A percentile compares a stretch with the other conserved stretches of the same genome.
Conservation (phyloP, 352 stramenopile genomes). For the Globisporangium megalacanthum region DNA sequence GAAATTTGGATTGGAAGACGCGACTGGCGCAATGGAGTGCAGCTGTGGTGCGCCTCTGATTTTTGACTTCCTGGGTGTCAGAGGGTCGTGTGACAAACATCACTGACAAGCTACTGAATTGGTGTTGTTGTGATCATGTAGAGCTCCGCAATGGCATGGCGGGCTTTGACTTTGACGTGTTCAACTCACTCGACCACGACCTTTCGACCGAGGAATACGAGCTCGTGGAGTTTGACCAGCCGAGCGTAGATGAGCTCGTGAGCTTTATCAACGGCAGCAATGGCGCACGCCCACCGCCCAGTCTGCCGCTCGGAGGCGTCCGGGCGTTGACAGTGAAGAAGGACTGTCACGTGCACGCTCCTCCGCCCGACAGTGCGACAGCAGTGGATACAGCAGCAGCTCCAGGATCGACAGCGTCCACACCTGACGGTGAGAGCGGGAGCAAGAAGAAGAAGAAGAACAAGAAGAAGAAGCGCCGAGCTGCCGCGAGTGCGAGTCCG, state of each 20-base stretch:
- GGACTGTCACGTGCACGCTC: slow-evolving; percentile 10
- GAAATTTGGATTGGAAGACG: slow-evolving; percentile 72
- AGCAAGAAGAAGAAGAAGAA: slow-evolving; percentile 21
- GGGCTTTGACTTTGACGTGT: slow-evolving; percentile 76
- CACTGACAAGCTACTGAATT: background rate
- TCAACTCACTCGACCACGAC: slow-evolving; percentile 72
- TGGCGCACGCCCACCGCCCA: slow-evolving; percentile 5
- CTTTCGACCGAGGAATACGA: slow-evolving; percentile 74
- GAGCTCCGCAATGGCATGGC: slow-evolving; percentile 53
- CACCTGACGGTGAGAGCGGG: background rate
- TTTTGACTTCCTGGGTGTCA: background rate
- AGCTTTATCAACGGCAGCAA: slow-evolving; percentile 74
- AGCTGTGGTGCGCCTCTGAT: slow-evolving; percentile 31
- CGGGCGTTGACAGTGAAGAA: background rate
- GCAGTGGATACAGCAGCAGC: slow-evolving; percentile 10
- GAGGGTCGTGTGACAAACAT: too few relatives aligned
- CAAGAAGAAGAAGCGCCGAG: slow-evolving; percentile 14
- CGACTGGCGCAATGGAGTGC: slow-evolving; percentile 29
- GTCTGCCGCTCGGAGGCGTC: slow-evolving; percentile 3
- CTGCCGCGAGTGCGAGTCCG: slow-evolving; percentile 4
- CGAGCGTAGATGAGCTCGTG: slow-evolving; percentile 75
- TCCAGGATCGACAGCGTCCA: background rate
- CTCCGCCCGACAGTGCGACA: too few relatives aligned
- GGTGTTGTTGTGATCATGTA: slow-evolving; percentile 3
- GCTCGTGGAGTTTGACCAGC: slow-evolving; percentile 76